These are phyloP conservation scores for Rhodotorula glutinis DNA, from an alignment of 1,284 basidiomycete genomes.

Conservation along the genomic window DNA sequence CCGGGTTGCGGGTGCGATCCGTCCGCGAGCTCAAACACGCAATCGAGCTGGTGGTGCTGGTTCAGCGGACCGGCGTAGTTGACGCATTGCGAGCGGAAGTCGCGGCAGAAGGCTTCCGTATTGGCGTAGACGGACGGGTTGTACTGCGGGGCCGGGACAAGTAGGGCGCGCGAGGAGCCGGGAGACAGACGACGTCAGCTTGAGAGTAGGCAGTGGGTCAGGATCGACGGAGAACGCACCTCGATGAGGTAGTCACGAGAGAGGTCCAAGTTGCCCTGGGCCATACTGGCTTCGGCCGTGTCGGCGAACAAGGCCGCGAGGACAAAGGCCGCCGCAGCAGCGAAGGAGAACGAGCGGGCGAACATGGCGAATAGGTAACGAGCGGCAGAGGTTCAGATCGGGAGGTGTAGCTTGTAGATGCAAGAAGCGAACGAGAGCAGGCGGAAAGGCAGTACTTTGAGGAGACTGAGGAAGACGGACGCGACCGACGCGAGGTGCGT, in stretches of 20 bases:
- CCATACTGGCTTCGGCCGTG: conserved; percentile 2
- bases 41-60: conserved; percentile 22
- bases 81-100: conserved; percentile 15
- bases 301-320: not conserved
- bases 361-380: conserved; percentile 11
- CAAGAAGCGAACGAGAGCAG: not conserved
- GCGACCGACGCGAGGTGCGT: too few relatives aligned
- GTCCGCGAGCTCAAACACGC: conserved; percentile 11
- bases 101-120: conserved; percentile 19
- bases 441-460: too few relatives aligned
- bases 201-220: too few relatives aligned
- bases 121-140: not conserved
- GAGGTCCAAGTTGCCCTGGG: conserved; percentile 16
- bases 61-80: conserved; percentile 12
- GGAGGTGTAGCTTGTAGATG: not conserved
- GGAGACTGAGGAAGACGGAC: not conserved
- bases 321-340: conserved; percentile 3
- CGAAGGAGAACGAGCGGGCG: conserved; percentile 10
- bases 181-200: too few relatives aligned
- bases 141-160: conserved; percentile 3
- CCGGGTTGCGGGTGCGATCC: conserved; percentile 7
- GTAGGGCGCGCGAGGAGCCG: not conserved
- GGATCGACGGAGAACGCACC: conserved; percentile 11
- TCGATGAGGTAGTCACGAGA: conserved; percentile 12
- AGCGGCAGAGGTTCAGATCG: not conserved